phyloP scores from a whole-genome alignment of 2,329 filamentous ascomycete species.

The Akanthomyces dipterigenus region DNA sequence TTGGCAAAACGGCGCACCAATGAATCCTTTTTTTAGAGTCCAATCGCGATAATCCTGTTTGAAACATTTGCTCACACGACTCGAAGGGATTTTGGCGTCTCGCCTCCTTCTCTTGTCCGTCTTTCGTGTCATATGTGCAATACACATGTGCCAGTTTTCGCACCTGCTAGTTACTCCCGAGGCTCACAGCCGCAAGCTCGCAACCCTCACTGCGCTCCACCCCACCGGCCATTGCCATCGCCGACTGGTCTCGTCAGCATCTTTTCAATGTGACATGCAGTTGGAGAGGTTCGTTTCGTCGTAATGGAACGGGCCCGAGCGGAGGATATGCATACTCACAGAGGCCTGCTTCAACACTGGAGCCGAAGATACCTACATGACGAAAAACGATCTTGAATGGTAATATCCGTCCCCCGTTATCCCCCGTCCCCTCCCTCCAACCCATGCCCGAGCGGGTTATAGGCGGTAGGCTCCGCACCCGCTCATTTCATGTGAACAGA shows the following conservation, averaged over 20 bases:
- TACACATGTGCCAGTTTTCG: background rate
- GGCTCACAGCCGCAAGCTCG: background rate
- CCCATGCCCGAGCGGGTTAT: background rate
- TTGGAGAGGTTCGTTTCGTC: background rate
- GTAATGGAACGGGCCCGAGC: background rate
- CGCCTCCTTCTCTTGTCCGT: background rate
- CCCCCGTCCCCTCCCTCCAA: background rate
- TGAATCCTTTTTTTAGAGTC: constrained; percentile 4
- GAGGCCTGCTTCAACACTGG: background rate
- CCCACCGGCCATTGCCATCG: background rate
- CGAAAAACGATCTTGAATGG: background rate
- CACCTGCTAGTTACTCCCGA: constrained; percentile 3
- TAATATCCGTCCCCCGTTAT: background rate
- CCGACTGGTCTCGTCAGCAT: background rate
- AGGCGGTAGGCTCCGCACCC: constrained; percentile 6
- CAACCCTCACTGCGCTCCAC: background rate
- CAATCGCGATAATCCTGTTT: constrained; percentile 4
- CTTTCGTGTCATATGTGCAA: background rate
- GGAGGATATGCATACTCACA: background rate
- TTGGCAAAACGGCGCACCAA: background rate
- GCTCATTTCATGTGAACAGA: constrained; percentile 10
- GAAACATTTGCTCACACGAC: constrained; percentile 11
- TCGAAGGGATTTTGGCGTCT: background rate
- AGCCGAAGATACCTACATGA: background rate
- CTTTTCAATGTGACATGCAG: background rate